Conservation (phyloP, 2,329 filamentous ascomycete genomes). For the Botrytis fabae region DNA sequence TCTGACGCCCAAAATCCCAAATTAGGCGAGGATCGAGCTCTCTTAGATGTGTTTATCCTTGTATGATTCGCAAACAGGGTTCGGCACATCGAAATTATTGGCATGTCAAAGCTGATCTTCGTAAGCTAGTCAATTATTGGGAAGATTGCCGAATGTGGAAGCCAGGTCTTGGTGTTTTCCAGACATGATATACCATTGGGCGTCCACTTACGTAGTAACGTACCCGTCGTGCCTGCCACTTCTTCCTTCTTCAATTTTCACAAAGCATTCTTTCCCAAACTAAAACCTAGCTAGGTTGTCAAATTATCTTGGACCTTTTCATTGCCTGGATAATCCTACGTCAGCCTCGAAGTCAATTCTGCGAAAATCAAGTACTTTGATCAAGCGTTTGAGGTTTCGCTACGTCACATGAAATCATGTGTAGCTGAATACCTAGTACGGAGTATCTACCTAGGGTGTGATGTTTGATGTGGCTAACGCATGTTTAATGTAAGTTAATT, state of each 20-base stretch:
- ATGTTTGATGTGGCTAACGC: background rate
- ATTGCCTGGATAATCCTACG: background rate
- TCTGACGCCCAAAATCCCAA: background rate
- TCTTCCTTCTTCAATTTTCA: background rate
- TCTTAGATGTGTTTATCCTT: background rate
- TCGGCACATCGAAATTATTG: background rate
- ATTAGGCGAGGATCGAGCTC: background rate
- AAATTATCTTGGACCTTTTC: background rate
- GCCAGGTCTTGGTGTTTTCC: background rate
- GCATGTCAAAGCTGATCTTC: background rate
- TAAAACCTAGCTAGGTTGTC: background rate
- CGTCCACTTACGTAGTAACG: background rate
- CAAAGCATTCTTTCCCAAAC: background rate
- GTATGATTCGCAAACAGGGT: background rate
- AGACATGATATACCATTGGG: background rate
- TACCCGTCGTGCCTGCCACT: background rate
- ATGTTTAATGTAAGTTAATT: background rate
- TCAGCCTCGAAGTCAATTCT: background rate
- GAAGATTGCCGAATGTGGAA: background rate
- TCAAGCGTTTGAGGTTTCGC: background rate
- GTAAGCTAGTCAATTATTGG: background rate
- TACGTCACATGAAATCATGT: background rate
- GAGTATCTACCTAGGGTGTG: background rate
- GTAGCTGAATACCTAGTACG: background rate
- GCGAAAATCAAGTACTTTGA: slow-evolving; percentile 3